Conservation (phyloP, 148 eudicot species). For the Nepenthes gracilis region DNA sequence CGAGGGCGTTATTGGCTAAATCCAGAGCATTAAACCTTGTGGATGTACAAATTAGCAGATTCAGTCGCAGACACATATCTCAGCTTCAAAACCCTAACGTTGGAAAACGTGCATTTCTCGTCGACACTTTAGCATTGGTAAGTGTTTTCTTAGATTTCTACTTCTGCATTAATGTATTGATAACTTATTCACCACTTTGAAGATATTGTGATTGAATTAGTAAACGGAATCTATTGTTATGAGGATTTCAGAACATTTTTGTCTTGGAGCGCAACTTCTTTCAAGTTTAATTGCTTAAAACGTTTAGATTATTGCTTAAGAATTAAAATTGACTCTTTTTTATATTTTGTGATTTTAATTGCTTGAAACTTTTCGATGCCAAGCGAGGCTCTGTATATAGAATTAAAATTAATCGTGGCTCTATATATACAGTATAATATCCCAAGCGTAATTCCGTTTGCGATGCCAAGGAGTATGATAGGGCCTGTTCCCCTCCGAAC, state of each 20-base stretch:
- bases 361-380: too few species aligned
- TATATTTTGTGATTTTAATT: too few species aligned
- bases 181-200: background rate
- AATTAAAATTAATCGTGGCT: too few species aligned
- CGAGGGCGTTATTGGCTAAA: slow-evolving; percentile 12
- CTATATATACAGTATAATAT: too few species aligned
- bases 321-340: too few species aligned
- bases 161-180: background rate
- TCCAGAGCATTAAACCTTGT: slow-evolving; percentile 12
- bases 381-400: too few species aligned
- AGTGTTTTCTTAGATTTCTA: background rate
- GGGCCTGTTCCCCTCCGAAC: too few species aligned
- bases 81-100: slow-evolving; percentile 32
- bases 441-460: too few species aligned
- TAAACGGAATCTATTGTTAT: background rate
- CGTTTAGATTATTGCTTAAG: too few species aligned
- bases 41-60: slow-evolving; percentile 6
- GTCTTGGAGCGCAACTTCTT: background rate
- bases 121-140: slow-evolving; percentile 67
- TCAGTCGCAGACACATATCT: slow-evolving; percentile 22
- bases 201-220: background rate
- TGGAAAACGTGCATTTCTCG: slow-evolving; percentile 55
- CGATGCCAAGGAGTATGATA: too few species aligned
- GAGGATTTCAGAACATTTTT: background rate
- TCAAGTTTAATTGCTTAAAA: too few species aligned